These are phyloP conservation scores for Noccaea bulbosa DNA, from an alignment of 345 rosid species.

Conservation along the genomic window DNA sequence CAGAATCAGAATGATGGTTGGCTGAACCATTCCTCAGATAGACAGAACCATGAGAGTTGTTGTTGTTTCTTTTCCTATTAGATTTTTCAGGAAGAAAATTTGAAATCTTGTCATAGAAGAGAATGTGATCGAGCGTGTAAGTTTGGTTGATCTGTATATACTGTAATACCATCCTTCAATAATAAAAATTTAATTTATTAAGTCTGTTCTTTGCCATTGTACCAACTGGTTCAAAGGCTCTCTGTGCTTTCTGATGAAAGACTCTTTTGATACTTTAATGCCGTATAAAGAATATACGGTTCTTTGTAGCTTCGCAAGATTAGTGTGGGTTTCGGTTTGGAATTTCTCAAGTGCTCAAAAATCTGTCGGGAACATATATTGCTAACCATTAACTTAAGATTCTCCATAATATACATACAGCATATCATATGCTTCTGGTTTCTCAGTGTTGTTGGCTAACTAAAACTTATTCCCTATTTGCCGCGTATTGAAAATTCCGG, in stretches of 20 bases:
- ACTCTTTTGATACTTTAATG: neutral
- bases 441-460: no score
- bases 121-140: slow-evolving; percentile 20
- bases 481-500: slow-evolving; percentile 30
- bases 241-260: neutral
- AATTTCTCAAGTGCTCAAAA: no score
- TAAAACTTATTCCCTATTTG: neutral
- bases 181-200: neutral
- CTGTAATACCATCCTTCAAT: neutral
- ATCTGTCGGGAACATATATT: no score
- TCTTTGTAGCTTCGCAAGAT: no score
- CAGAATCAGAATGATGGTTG: slow-evolving; percentile 33
- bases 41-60: slow-evolving; percentile 10
- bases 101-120: slow-evolving; percentile 8
- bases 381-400: no score
- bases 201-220: neutral
- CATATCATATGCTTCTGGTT: no score
- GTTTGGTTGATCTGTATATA: slow-evolving; percentile 1
- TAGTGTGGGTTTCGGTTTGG: no score
- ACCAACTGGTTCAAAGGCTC: neutral
- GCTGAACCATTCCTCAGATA: slow-evolving; percentile 9
- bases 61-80: slow-evolving; percentile 15
- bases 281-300: no score
- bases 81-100: slow-evolving; percentile 10
- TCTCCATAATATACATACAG: no score